phyloP scores from a whole-genome alignment of 2,329 filamentous ascomycete species.

The Hysterium pulicare region DNA sequence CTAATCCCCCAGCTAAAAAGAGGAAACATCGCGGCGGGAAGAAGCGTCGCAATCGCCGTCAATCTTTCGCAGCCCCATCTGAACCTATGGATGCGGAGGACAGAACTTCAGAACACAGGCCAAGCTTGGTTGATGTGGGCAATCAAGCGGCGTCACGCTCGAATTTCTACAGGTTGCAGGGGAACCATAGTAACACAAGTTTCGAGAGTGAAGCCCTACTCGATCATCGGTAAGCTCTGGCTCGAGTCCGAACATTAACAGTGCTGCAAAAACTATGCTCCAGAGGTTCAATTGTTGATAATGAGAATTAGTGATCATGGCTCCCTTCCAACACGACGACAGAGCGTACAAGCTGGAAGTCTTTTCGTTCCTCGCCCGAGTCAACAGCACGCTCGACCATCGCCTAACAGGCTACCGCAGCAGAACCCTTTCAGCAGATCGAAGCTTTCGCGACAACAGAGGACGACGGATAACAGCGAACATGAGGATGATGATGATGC shows the following conservation, averaged over 20 bases:
- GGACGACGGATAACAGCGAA: conserved; percentile 45
- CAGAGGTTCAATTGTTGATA: background rate
- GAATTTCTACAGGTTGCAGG: conserved; percentile 53
- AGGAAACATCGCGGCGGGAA: conserved; percentile 74
- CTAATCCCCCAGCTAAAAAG: conserved; percentile 50
- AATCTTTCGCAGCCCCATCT: conserved; percentile 67
- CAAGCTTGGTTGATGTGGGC: conserved; percentile 38
- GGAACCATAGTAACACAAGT: conserved; percentile 75
- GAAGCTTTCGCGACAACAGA: conserved; percentile 27
- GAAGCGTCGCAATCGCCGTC: conserved; percentile 71
- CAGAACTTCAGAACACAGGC: conserved; percentile 51
- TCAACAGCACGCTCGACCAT: conserved; percentile 15
- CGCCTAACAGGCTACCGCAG: conserved; percentile 18
- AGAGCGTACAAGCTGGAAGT: conserved; percentile 40
- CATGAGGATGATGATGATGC: conserved; percentile 42
- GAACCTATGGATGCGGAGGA: conserved; percentile 55
- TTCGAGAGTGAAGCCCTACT: conserved; percentile 84
- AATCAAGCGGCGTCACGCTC: conserved; percentile 35
- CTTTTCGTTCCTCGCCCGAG: conserved; percentile 26
- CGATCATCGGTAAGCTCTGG: conserved; percentile 68
- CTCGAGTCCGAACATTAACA: background rate
- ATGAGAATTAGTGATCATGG: conserved; percentile 32
- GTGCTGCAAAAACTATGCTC: background rate
- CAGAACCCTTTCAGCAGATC: conserved; percentile 19
- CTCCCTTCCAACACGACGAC: conserved; percentile 39